These are phyloP conservation scores for Aspergillus egyptiacus DNA, from an alignment of 495 filamentous ascomycete genomes.

Conservation along the genomic window DNA sequence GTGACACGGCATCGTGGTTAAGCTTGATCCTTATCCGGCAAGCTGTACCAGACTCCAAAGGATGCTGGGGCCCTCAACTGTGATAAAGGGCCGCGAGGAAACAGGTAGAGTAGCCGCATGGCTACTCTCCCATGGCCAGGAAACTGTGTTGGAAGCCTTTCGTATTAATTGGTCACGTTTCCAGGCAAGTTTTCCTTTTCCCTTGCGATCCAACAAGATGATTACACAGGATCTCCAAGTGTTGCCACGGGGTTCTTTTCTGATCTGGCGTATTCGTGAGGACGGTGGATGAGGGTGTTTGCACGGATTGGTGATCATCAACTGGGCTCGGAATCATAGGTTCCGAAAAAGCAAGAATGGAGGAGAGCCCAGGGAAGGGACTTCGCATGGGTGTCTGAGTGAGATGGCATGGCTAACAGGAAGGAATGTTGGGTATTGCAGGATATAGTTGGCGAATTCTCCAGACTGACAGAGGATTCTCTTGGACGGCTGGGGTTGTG, in stretches of 20 bases:
- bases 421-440: constrained; percentile 3
- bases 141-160: no score
- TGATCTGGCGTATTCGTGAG: not conserved
- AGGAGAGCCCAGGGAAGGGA: not conserved
- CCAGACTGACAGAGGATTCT: constrained; percentile 1
- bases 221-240: not conserved
- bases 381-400: not conserved
- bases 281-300: constrained; percentile 1
- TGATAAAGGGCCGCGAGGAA: no score
- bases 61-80: not conserved
- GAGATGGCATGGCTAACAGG: not conserved
- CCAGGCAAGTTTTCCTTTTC: not conserved
- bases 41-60: not conserved
- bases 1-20: constrained; percentile 8
- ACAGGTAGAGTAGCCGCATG: no score
- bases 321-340: not conserved
- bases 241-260: constrained; percentile 1
- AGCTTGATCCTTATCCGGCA: constrained; percentile 11
- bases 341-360: constrained; percentile 9
- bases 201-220: constrained; percentile 2
- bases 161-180: not conserved
- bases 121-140: no score
- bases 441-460: not conserved
- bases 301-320: constrained; percentile 5
- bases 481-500: not conserved